Evolutionary conservation across 495 filamentous ascomycete species (phyloP).

Genomic region (Margaritispora aquatica): DNA sequence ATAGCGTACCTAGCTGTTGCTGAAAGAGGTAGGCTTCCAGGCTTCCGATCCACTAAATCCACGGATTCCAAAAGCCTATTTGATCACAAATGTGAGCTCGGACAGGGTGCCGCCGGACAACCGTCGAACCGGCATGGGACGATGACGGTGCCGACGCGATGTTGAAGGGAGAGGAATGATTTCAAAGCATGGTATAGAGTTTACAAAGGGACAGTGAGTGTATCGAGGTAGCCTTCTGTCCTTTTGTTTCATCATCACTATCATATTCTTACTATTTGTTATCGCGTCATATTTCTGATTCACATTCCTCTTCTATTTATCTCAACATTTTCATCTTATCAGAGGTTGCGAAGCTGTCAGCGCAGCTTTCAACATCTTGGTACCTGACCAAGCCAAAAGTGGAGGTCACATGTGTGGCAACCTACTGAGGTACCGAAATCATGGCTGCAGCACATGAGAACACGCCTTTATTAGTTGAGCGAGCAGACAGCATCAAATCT

Average conservation of each 20-base stretch:
- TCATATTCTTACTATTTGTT: neutral
- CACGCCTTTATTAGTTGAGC: constrained; percentile 17
- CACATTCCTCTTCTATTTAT: neutral
- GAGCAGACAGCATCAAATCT: neutral
- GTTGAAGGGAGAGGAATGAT: neutral
- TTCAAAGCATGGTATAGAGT: neutral
- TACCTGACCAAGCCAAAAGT: neutral
- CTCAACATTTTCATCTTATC: neutral
- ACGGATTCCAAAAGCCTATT: neutral
- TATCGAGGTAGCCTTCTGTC: neutral
- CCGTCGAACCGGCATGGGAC: neutral
- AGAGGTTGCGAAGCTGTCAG: neutral
- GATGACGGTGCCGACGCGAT: neutral
- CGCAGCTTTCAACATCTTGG: neutral
- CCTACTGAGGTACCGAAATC: neutral
- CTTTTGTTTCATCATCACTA: neutral
- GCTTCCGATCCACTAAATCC: neutral
- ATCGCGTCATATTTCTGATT: neutral
- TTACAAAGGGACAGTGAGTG: neutral
- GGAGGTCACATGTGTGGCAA: neutral
- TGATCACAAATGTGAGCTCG: neutral
- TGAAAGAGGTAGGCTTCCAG: neutral
- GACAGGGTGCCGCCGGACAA: neutral
- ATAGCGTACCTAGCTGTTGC: neutral
- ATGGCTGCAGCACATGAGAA: constrained; percentile 4